Conservation (phyloP, 1,284 basidiomycete genomes). For the Pterulicium gracile region DNA sequence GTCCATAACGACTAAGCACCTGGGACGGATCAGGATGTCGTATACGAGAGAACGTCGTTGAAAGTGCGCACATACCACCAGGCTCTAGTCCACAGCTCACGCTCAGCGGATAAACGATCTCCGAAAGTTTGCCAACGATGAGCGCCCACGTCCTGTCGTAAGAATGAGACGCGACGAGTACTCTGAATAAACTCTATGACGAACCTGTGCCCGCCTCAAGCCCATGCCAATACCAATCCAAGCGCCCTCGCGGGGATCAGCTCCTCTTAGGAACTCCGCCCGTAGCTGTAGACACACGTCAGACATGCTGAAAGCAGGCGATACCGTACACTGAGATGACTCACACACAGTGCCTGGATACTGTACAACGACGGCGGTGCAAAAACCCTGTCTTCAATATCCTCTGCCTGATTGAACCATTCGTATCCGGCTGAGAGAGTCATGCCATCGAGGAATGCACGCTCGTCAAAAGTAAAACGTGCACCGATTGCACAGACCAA, state of each 20-base stretch:
- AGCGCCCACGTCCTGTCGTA: too few species aligned
- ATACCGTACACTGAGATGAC: not conserved
- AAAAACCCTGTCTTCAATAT: constrained; percentile 11
- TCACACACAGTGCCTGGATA: not conserved
- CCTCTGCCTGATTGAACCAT: constrained; percentile 1
- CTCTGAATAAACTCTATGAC: too few species aligned
- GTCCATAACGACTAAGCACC: too few species aligned
- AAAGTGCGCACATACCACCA: too few species aligned
- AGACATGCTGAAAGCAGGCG: constrained; percentile 9
- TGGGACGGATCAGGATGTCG: too few species aligned
- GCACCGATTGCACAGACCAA: constrained; percentile 72
- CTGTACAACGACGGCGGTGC: not conserved
- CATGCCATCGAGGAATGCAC: constrained; percentile 40
- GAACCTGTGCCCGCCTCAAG: too few species aligned
- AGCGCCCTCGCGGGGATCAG: constrained; percentile 32
- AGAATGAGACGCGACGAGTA: too few species aligned
- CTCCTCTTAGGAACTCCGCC: constrained; percentile 20
- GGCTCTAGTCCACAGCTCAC: too few species aligned
- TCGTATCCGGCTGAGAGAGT: constrained; percentile 28
- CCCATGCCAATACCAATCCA: too few species aligned
- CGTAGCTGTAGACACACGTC: constrained; percentile 15
- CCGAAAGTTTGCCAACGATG: too few species aligned
- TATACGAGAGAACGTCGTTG: constrained; percentile 4
- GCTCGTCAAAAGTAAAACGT: constrained; percentile 56
- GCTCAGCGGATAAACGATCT: too few species aligned